Evolutionary conservation across 306 rosid species (phyloP), one percentile per base, ranked within the genome.

Genomic region (Malus fusca): DNA sequence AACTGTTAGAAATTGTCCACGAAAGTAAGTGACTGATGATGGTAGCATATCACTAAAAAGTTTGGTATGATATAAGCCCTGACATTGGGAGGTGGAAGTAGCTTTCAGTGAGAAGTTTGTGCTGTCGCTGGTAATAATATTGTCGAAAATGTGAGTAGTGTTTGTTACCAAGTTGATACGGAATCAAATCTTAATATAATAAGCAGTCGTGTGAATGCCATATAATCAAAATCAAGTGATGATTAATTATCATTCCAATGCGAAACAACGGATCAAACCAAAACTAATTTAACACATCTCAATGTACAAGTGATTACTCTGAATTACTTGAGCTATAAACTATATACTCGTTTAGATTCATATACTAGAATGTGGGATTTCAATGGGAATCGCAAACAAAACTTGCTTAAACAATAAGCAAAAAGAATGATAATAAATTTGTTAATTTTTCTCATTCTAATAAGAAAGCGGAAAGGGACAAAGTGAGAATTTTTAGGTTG

Each of bases 71-170:
- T 30, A 22, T 37, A 13, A 71, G 40, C 28, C 66, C 51, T 6
- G 72, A n/a, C 21, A 2, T 5, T 52, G 21, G 51, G 56, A 40
- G 64, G 70, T 72, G 69, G 74, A 22, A 35, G 78, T 23, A 67
- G 21, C 65, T 73, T 58, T 79, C 75, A 17, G 14, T 58, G 3
- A 44, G 78, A 79, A 44, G 23, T 46, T 26, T 61, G 78, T 31
- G 6, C 28, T 31, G 6, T 42, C 37, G 40, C 30, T 31, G 31
- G 66, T 33, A 72, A 46, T 33, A 46, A 63, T 33, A 58, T 52
- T 66, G 22, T 52, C 53, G 5, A 31, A 53, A 72, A 7, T n/a
- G 2, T 21, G 28, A 72, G 52, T 35, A 52, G 52, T 22, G 8
- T 21, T 53, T 12, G 60, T 48, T 8, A 15, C 22, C 68, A 31